Percentiles rank a stretch among this genome's conserved stretches.
phyloP scores from a whole-genome alignment of 2,329 filamentous ascomycete species.

The Diaporthe aspalathi region DNA sequence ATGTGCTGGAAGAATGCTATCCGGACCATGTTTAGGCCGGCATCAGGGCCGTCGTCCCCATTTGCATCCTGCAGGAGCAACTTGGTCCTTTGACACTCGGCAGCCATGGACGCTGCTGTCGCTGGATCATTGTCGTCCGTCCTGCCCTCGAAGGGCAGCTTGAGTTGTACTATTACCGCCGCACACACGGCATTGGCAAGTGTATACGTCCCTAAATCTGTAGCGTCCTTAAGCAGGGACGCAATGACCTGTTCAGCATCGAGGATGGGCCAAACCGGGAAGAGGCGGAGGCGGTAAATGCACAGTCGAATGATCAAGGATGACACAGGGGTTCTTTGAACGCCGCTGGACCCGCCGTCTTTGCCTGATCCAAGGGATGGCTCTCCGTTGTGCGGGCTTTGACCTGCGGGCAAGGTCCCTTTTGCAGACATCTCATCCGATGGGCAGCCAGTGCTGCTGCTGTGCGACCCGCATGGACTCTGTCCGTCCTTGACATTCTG shows the following conservation, averaged over 20 bases:
- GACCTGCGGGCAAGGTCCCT: slow-evolving; percentile 7
- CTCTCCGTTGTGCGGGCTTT: slow-evolving; percentile 24
- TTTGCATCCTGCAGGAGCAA: slow-evolving; percentile 40
- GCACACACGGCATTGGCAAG: slow-evolving; percentile 60
- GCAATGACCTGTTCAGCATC: slow-evolving; percentile 56
- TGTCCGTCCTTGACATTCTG: slow-evolving; percentile 40
- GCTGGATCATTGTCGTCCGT: slow-evolving; percentile 46
- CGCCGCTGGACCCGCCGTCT: slow-evolving; percentile 14
- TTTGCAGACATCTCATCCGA: background rate
- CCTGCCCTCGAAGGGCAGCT: slow-evolving; percentile 49
- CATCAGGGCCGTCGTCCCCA: slow-evolving; percentile 44
- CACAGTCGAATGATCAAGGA: slow-evolving; percentile 51
- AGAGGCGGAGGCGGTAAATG: slow-evolving; percentile 61
- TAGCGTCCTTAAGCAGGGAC: slow-evolving; percentile 49
- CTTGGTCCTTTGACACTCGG: slow-evolving; percentile 50
- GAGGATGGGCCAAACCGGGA: slow-evolving; percentile 64
- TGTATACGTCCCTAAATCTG: slow-evolving; percentile 51
- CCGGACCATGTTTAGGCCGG: slow-evolving; percentile 55
- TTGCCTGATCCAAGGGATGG: background rate
- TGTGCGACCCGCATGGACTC: background rate
- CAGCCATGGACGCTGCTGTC: slow-evolving; percentile 49
- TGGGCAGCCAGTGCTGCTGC: background rate
- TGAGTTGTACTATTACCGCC: slow-evolving; percentile 61
- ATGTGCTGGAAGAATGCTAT: slow-evolving; percentile 64
- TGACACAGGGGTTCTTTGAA: slow-evolving; percentile 37